A percentile compares a stretch with the other conserved stretches of the same genome.
phyloP scores from a whole-genome alignment of 2,329 filamentous ascomycete species.

The Aspergillus sp. region DNA sequence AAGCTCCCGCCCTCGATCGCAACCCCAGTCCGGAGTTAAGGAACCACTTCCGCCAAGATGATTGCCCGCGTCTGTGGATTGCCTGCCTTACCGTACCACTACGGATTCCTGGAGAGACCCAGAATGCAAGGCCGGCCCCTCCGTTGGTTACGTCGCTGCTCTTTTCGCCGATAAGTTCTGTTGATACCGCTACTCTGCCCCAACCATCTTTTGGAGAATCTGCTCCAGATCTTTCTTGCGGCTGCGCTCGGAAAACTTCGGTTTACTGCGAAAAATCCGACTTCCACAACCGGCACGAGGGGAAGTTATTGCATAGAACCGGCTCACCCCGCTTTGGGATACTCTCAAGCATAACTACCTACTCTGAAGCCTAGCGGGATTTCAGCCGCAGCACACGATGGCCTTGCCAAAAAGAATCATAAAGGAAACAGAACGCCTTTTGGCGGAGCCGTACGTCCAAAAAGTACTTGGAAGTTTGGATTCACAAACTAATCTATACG shows the following conservation, averaged over 20 bases:
- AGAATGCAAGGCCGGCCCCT: slow-evolving; percentile 35
- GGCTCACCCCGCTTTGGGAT: slow-evolving; percentile 10
- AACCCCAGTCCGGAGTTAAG: background rate
- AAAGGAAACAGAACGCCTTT: slow-evolving; percentile 97
- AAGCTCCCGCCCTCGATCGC: background rate
- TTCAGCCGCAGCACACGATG: slow-evolving; percentile 44
- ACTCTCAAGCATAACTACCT: background rate
- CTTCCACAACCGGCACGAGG: background rate
- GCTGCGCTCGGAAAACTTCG: background rate
- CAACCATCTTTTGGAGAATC: slow-evolving; percentile 9
- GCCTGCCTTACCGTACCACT: slow-evolving; percentile 12
- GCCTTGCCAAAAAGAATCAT: slow-evolving; percentile 94
- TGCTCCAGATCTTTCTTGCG: background rate
- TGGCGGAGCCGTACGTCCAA: slow-evolving; percentile 85
- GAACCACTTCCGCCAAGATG: background rate
- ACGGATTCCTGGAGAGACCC: slow-evolving; percentile 28
- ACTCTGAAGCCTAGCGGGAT: background rate
- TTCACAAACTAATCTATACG: slow-evolving; percentile 14
- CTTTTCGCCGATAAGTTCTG: slow-evolving; percentile 4
- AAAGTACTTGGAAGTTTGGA: background rate
- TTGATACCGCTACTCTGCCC: background rate
- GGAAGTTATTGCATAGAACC: background rate
- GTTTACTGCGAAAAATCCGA: background rate
- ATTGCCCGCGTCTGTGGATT: slow-evolving; percentile 11
- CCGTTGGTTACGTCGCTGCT: slow-evolving; percentile 29